phyloP scores from a whole-genome alignment of 1,284 basidiomycete genomes.

The Filobasidium uniguttulatum region DNA sequence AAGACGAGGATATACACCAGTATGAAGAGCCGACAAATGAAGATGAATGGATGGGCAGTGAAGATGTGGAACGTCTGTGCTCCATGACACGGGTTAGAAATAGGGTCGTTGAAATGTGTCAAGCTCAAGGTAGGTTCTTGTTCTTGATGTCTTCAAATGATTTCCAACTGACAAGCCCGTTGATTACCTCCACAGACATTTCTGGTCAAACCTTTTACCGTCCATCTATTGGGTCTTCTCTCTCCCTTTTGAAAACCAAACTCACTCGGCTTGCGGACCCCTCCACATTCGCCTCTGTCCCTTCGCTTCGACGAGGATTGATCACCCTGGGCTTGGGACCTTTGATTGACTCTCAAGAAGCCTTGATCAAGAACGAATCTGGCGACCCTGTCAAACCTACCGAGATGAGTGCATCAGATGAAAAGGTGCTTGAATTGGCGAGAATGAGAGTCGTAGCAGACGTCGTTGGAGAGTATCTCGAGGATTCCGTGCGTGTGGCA shows the following conservation, averaged over 20 bases:
- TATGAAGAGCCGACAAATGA: not conserved
- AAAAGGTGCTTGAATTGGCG: conserved; percentile 4
- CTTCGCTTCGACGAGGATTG: not conserved
- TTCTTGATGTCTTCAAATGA: not conserved
- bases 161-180: not conserved
- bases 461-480: conserved; percentile 11
- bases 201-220: conserved; percentile 3
- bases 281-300: not conserved
- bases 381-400: not conserved
- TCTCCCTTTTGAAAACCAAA: conserved; percentile 1
- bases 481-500: not conserved
- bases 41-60: conserved; percentile 4
- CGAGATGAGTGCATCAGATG: conserved; percentile 2
- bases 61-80: conserved; percentile 9
- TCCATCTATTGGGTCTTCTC: conserved; percentile 1
- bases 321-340: not conserved
- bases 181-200: not conserved
- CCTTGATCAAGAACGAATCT: too few relatives aligned
- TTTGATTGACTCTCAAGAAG: not conserved
- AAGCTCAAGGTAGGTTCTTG: conserved; percentile 7
- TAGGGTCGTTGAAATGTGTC: not conserved
- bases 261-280: conserved; percentile 1
- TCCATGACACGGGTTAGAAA: not conserved
- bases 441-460: conserved; percentile 11
- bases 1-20: not conserved